phyloP scores from a whole-genome alignment of 2,329 filamentous ascomycete species.

The Cadophora gregata region DNA sequence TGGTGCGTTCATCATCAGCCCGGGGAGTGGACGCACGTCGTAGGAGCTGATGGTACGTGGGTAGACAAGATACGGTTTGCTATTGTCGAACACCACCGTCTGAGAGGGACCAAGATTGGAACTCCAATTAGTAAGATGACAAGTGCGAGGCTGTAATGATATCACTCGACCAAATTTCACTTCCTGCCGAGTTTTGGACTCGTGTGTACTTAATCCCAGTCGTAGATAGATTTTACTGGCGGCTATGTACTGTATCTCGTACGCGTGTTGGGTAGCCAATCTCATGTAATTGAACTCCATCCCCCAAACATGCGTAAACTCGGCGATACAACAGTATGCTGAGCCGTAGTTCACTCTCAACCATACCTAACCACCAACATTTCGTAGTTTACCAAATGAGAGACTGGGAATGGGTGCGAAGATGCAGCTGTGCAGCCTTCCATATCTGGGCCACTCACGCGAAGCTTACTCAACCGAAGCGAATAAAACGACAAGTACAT shows the following conservation, averaged over 20 bases:
- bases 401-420: not conserved
- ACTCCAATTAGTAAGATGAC: not conserved
- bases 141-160: not conserved
- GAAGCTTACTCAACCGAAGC: not conserved
- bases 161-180: not conserved
- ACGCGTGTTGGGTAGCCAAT: not conserved
- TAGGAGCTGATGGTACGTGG: not conserved
- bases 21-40: not conserved
- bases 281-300: not conserved
- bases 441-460: not conserved
- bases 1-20: not conserved
- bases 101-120: not conserved
- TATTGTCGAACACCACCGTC: not conserved
- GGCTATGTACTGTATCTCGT: not conserved
- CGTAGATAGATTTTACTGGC: not conserved
- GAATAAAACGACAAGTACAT: not conserved
- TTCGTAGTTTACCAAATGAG: no score
- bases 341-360: not conserved
- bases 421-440: not conserved
- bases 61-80: not conserved
- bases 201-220: not conserved
- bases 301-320: not conserved
- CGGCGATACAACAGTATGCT: not conserved
- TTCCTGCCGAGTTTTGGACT: not conserved
- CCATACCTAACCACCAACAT: no score